These are phyloP conservation scores for Neurospora tetrasperma DNA, from an alignment of 495 filamentous ascomycete genomes.

Conservation along the genomic window DNA sequence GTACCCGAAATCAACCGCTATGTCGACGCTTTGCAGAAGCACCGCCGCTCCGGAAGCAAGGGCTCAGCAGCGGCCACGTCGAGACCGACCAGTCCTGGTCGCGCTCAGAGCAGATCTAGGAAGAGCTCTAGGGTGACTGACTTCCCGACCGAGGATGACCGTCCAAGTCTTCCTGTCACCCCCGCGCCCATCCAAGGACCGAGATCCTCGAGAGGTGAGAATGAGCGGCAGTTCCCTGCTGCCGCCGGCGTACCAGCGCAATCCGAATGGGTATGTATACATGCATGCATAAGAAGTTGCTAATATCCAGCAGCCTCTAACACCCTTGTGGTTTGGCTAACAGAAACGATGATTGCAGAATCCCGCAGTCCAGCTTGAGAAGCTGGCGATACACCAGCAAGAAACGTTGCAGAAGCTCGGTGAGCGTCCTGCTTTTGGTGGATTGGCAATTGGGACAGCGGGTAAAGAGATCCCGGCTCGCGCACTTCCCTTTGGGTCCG, in stretches of 20 bases:
- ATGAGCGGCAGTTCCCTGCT: conserved; percentile 48
- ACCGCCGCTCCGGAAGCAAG: conserved; percentile 51
- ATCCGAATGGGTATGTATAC: conserved; percentile 78
- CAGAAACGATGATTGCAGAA: conserved; percentile 47
- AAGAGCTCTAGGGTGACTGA: conserved; percentile 63
- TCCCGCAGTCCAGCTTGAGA: conserved; percentile 56
- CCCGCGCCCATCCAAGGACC: conserved; percentile 58
- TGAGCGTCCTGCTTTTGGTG: conserved; percentile 12
- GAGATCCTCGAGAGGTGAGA: conserved; percentile 32
- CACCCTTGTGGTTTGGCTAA: conserved; percentile 50
- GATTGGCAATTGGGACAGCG: conserved; percentile 10
- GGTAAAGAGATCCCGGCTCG: conserved; percentile 29
- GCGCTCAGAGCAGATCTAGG: conserved; percentile 17
- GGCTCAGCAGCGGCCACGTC: conserved; percentile 30
- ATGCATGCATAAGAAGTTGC: conserved; percentile 28
- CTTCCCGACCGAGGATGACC: conserved; percentile 74
- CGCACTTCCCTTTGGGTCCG: conserved; percentile 38
- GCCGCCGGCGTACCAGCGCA: conserved; percentile 78
- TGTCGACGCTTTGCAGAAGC: conserved; percentile 57
- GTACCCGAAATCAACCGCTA: conserved; percentile 74
- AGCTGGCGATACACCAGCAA: conserved; percentile 53
- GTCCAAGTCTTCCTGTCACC: conserved; percentile 84
- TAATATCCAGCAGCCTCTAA: conserved; percentile 37
- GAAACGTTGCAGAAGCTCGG: conserved; percentile 40
- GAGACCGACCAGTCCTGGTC: neutral